Evolutionary conservation across 495 filamentous ascomycete genomes (phyloP), one percentile per base, ranked within the genome.

Genomic region (Penicillium odoratum): DNA sequence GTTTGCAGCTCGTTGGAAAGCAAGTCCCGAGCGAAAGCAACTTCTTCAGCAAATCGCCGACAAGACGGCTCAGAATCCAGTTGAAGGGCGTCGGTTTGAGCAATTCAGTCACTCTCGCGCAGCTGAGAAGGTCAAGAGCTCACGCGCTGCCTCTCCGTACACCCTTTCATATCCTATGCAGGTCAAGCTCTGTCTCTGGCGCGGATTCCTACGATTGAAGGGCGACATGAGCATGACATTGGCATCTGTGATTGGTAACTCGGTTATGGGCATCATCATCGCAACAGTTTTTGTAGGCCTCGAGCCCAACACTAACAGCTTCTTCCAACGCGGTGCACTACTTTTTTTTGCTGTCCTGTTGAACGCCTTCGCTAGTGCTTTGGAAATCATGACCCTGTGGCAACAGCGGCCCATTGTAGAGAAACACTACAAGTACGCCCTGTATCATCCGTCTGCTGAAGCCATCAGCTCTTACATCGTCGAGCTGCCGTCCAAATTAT

Each of bases 371-470:
- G 76, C 86, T 42, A 88, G 83, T 63, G 79, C 85, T 52, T 74
- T 95, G 28, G 92, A 96, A 68, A 85, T 88, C 56, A 73, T 96
- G 30, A 92, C 88, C 6, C 80, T 96, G 5, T 96, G 91, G 69
- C 82, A 87, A 18, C 93, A 96, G 81, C 85, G 92, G 13, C 85
- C 89, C 1, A 96, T 97, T 64, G 91, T 97, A 54, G 92, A 97
- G 66, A 97, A 97, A 66, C 93, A 97, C 64, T 75, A 78, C 52
- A 85, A 87, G 58, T 97, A 96, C 67, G 93, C 93, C n/a, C 77
- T 97, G 21, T 96, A 97, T 63, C 93, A 96, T 67, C 90, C 92
- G 0, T 91, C 89, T 4, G 87, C 92, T 13, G 93, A 97, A 75
- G 90, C 92, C 3, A 79, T 95, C 50, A 84, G 92, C 3, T 91